Base-by-base conservation (phyloP, 2,329 filamentous ascomycete species). In the Xylariaceae sp. region DNA sequence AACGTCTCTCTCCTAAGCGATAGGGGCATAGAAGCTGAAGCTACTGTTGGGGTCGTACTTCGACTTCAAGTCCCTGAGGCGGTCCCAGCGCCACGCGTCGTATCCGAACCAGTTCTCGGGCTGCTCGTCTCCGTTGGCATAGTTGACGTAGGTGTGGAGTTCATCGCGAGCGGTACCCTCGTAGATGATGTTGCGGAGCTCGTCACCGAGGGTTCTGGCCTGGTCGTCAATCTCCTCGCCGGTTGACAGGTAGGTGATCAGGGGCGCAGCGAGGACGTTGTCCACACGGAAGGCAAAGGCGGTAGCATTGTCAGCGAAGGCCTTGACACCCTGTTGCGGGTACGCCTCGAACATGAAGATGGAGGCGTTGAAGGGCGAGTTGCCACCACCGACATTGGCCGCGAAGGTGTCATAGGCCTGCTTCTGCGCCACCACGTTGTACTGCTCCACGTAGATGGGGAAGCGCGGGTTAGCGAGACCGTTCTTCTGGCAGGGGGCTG, bases 381-480 rank as follows among this genome's bases (percentile, higher is more conserved):
- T 64, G 4, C 66, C 66, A 1, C 66, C 66, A 13, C 73, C 66
- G 2, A 69, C 68, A 0, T 18, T 23, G 6, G 71, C 59, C 0
- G 72, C 69, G 62, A 74, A 78, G 10, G 73, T 57, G 2, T 74
- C 69, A 56, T 74, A 79, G 3, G 72, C 73, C 15, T 67, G 63
- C 47, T 67, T 69, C 59, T 75, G 72, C 0, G 76, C 73, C 0
- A 69, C 57, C 18, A 72, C 55, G 44, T 78, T 71, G 59, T 74
- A 73, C 1, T 51, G 30, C n/a, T 60, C 59, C 11, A 71, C 5
- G 35, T 68, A 58, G 13, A 68, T 63, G 9, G 67, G 65, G 58
- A 67, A 67, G 23, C 65, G 63, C 3, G 55, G 56, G 30, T 67
- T 68, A 4, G 56, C 65, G 7, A 66, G 56, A 1, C 64, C 66